Evolutionary conservation across 2,329 filamentous ascomycete genomes (phyloP).

Genomic region (Clarireedia paspali): DNA sequence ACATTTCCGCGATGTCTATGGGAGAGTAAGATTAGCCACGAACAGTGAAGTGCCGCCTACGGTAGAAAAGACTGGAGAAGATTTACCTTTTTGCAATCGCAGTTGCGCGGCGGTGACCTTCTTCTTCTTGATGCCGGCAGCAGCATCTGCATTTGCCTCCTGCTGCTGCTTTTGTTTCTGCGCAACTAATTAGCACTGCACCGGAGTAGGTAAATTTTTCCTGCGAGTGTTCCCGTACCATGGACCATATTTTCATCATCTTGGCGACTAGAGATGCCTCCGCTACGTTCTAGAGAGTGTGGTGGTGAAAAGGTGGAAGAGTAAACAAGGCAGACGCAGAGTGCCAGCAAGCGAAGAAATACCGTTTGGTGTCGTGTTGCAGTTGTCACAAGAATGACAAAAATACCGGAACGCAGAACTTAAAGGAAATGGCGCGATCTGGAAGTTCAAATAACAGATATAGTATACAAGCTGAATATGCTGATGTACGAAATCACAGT

Average conservation of each 20-base stretch:
- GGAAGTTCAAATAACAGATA: no score
- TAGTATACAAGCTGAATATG: no score
- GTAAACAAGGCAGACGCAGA: background rate
- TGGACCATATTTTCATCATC: conserved; percentile 99
- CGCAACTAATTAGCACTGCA: background rate
- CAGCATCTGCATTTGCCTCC: conserved; percentile 72
- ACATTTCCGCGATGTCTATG: conserved; percentile 72
- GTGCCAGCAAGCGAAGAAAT: background rate
- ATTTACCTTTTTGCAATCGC: conserved; percentile 86
- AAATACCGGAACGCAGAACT: background rate
- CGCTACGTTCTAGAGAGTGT: background rate
- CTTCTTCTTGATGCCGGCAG: conserved; percentile 81
- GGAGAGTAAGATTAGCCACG: background rate
- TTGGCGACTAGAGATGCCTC: conserved; percentile 33
- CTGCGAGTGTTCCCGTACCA: conserved; percentile 50
- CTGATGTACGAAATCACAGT: no score
- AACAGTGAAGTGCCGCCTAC: background rate
- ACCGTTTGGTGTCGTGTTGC: background rate
- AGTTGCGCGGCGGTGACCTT: conserved; percentile 96
- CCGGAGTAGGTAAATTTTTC: background rate
- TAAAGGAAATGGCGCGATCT: background rate
- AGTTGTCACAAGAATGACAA: background rate
- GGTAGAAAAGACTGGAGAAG: background rate
- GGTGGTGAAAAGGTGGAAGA: background rate
- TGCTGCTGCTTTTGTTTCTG: conserved; percentile 97